Evolutionary conservation across 2,329 filamentous ascomycete genomes (phyloP).

Genomic region (Clarireedia monteithiana): DNA sequence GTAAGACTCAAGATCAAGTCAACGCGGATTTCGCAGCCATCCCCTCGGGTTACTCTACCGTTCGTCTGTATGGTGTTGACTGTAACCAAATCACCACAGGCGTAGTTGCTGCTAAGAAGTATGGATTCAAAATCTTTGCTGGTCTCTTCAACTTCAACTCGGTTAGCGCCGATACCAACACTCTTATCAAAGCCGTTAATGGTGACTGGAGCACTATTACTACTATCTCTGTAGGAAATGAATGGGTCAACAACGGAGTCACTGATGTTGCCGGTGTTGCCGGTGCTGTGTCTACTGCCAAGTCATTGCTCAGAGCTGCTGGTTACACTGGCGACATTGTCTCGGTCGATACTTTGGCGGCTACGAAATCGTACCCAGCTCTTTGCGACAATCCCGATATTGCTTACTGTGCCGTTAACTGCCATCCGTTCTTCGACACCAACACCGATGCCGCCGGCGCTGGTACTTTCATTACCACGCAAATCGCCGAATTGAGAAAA

Average conservation of each 20-base stretch:
- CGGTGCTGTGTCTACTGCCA: constrained; percentile 48
- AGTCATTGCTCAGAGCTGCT: constrained; percentile 46
- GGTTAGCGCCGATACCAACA: constrained; percentile 40
- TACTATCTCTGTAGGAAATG: constrained; percentile 73
- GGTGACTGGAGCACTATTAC: constrained; percentile 62
- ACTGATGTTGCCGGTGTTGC: constrained; percentile 47
- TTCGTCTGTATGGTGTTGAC: constrained; percentile 75
- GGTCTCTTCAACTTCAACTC: constrained; percentile 59
- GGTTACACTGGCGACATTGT: constrained; percentile 70
- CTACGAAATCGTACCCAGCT: constrained; percentile 55
- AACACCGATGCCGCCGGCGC: constrained; percentile 51
- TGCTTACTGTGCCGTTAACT: constrained; percentile 75
- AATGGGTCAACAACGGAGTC: constrained; percentile 61
- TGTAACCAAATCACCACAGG: constrained; percentile 64
- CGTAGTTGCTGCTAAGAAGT: constrained; percentile 56
- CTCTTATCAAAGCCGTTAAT: constrained; percentile 48
- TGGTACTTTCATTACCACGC: constrained; percentile 57
- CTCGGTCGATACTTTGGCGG: constrained; percentile 70
- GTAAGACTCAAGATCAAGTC: constrained; percentile 60
- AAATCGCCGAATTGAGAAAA: constrained; percentile 39
- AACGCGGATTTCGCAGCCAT: constrained; percentile 53
- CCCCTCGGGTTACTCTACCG: constrained; percentile 45
- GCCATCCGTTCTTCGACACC: constrained; percentile 76
- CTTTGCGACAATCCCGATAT: constrained; percentile 56
- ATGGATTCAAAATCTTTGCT: constrained; percentile 63